Conservation (phyloP, 139 green algal genomes). For the Auxenochlorella pyrenoidosa region DNA sequence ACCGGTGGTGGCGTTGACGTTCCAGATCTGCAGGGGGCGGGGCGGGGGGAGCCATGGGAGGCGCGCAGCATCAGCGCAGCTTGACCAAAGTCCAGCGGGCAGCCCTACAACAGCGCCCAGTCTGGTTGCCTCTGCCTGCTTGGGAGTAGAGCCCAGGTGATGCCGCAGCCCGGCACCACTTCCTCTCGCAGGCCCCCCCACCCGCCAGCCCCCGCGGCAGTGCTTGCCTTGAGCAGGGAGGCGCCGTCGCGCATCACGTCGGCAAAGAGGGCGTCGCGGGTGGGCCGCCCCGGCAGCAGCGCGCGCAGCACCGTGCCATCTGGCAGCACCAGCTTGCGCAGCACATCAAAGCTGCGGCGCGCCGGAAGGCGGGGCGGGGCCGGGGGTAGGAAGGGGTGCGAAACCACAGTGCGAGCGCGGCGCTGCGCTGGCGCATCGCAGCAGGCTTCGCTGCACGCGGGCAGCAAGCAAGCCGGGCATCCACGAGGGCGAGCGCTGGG, state of each 20-base stretch:
- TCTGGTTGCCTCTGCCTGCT: too few species aligned
- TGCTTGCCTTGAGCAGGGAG: conserved; percentile 81
- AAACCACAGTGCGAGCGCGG: too few species aligned
- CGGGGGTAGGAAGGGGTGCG: not conserved
- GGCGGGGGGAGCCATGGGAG: not conserved
- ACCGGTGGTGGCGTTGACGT: conserved; percentile 65
- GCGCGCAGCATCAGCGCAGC: too few species aligned
- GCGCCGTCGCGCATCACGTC: conserved; percentile 84
- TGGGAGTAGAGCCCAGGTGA: not conserved
- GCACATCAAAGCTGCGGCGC: conserved; percentile 63
- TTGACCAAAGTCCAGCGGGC: too few species aligned
- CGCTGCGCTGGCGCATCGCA: not conserved
- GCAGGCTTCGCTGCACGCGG: not conserved
- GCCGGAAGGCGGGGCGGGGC: not conserved
- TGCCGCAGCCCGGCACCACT: not conserved
- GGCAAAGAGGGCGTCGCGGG: conserved; percentile 88
- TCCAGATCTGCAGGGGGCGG: conserved; percentile 70
- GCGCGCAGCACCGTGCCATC: conserved; percentile 75
- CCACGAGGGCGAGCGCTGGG: too few species aligned
- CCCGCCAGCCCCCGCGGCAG: too few species aligned
- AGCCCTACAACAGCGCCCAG: too few species aligned
- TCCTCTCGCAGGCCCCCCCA: not conserved
- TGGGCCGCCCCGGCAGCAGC: conserved; percentile 86
- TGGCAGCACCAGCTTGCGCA: conserved; percentile 76
- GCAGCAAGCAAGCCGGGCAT: not conserved